Evolutionary conservation across 2,329 filamentous ascomycete species (phyloP), one percentile per base, ranked within the genome.

Genomic region (Fusarium dlaminii): DNA sequence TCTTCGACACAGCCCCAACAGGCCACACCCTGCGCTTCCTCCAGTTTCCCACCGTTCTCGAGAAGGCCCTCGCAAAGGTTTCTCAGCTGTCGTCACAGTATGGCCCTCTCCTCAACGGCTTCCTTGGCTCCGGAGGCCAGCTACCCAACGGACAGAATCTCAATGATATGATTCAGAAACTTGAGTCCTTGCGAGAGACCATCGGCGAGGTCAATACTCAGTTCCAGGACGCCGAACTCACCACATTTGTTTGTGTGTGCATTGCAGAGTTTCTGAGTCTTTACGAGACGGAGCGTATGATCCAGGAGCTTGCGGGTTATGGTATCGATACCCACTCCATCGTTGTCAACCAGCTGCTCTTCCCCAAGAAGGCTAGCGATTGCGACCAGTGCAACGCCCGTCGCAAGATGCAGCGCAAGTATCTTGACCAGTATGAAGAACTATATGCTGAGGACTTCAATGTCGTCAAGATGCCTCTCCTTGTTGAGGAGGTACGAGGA

Each of bases 251-350:
- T 61, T 98, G 96, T 82, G 96, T 99, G 70, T 98, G 96, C 83
- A 99, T 99, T 82, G 94, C 96, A 60, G 96, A 99, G 85, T 99
- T 99, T 86, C 84, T 99, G 78, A 95, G 92, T 42, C 88, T 99
- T 59, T 99, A 99, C 86, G 96, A 99, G 88, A 99, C 96, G 71
- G 96, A 99, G 87, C 93, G 96, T 79, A 98, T 99, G 96, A 98
- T 99, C 79, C 96, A 99, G 87, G 96, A 99, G 86, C 88, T 99
- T 70, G 92, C 94, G 54, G 93, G 90, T 82, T 99, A 98, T 85
- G 88, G 92, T 80, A 99, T 99, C 82, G 96, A 99, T 83, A 98
- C 96, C 12, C 96, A 98, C 86, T 91, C 93, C 81, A 98, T 99
- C 82, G 96, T 99, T 51, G 96, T 99, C 79, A 99, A 99, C 84